Percentiles rank a stretch among this genome's conserved stretches.
phyloP scores from a whole-genome alignment of 306 rosid genomes.

The Cicer chorassanicum region DNA sequence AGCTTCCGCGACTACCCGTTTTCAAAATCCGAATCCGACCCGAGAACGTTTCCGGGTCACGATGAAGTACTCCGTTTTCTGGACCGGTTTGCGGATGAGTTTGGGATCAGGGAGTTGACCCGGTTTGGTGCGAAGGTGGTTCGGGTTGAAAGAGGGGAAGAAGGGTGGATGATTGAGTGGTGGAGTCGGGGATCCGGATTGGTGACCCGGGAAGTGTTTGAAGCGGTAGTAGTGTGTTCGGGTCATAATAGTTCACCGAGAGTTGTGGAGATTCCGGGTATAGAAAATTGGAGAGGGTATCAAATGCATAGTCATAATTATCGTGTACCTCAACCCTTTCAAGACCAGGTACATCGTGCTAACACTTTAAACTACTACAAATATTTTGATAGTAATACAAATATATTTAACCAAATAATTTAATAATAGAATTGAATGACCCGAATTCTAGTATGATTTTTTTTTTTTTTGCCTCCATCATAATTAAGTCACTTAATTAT shows the following conservation, averaged over 20 bases:
- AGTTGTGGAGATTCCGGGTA: neutral
- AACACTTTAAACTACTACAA: no score
- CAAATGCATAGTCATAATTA: slow-evolving; percentile 53
- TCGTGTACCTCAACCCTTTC: slow-evolving; percentile 43
- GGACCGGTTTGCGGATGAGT: slow-evolving; percentile 36
- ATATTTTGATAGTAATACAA: no score
- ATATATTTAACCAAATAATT: no score
- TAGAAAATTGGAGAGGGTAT: slow-evolving; percentile 9
- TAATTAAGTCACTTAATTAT: no score
- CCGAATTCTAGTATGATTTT: no score
- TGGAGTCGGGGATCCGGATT: slow-evolving; percentile 19
- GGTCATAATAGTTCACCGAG: slow-evolving; percentile 40
- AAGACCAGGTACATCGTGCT: slow-evolving; percentile 7
- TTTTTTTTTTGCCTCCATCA: no score
- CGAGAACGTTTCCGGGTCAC: slow-evolving; percentile 48
- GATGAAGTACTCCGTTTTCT: slow-evolving; percentile 46
- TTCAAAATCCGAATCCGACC: slow-evolving; percentile 1
- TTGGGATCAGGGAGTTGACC: slow-evolving; percentile 9
- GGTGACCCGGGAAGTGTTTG: slow-evolving; percentile 26
- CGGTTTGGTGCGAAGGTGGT: slow-evolving; percentile 33
- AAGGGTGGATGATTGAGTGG: slow-evolving; percentile 10
- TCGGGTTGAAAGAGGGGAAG: slow-evolving; percentile 4
- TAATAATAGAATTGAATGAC: no score
- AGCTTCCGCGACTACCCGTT: slow-evolving; percentile 46
- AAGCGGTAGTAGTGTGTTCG: slow-evolving; percentile 45